Evolutionary conservation across 139 green algal genomes (phyloP).

Genomic region (Axilococcus clingmanii): DNA sequence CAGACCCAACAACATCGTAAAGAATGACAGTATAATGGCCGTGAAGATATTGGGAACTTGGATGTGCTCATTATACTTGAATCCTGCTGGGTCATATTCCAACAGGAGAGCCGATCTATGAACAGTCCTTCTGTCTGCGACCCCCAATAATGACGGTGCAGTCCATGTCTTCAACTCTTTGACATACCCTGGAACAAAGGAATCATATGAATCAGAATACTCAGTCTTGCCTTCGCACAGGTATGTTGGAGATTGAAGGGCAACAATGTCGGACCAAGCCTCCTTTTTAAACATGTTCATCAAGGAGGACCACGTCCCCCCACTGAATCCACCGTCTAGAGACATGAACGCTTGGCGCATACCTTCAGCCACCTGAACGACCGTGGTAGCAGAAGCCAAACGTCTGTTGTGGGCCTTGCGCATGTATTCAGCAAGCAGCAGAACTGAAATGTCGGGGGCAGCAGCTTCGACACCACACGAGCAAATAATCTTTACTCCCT

Average conservation of each 20-base stretch:
- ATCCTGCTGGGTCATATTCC: slow-evolving; percentile 23
- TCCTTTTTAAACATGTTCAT: slow-evolving; percentile 1
- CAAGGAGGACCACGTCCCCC: slow-evolving; percentile 51
- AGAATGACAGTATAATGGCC: slow-evolving; percentile 6
- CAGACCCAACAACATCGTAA: not conserved
- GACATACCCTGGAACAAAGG: slow-evolving; percentile 9
- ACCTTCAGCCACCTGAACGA: slow-evolving; percentile 11
- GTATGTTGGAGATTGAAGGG: slow-evolving; percentile 7
- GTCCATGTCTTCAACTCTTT: slow-evolving; percentile 12
- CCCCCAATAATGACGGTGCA: slow-evolving; percentile 25
- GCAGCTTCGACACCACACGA: slow-evolving; percentile 82
- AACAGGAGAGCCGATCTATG: slow-evolving; percentile 43
- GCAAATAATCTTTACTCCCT: slow-evolving; percentile 50
- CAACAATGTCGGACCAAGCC: not conserved
- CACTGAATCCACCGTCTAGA: slow-evolving; percentile 45
- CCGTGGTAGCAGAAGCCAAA: slow-evolving; percentile 22
- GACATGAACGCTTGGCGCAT: too few species aligned
- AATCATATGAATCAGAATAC: slow-evolving; percentile 14
- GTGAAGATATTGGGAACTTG: slow-evolving; percentile 3
- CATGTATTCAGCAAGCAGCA: slow-evolving; percentile 42
- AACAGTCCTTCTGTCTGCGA: slow-evolving; percentile 55
- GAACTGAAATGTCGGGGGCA: slow-evolving; percentile 69
- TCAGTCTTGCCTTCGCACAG: not conserved
- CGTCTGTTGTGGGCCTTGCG: slow-evolving; percentile 34
- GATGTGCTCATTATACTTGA: slow-evolving; percentile 46